Conservation (phyloP, 345 rosid genomes). For the Rhodomyrtus tomentosa region DNA sequence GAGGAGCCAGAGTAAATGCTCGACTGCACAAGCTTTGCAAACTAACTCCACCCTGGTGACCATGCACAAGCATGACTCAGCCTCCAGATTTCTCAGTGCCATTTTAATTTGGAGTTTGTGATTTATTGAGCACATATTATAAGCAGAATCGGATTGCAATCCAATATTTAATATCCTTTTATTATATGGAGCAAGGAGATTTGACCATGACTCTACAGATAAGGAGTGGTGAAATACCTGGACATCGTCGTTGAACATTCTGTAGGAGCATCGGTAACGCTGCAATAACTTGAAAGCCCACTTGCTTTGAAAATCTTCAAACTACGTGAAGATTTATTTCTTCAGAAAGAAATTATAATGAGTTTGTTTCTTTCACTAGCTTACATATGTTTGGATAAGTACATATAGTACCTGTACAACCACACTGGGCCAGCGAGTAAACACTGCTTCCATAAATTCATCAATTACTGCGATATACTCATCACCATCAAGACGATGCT, state of each 20-base stretch:
- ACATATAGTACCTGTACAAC: conserved; percentile 69
- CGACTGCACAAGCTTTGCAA: neutral
- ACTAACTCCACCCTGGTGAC: neutral
- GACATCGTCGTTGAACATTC: conserved; percentile 99
- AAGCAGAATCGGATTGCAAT: neutral
- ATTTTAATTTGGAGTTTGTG: neutral
- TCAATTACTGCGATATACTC: conserved; percentile 67
- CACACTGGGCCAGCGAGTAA: conserved; percentile 95
- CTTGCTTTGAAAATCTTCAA: conserved; percentile 99
- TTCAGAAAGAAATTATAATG: neutral
- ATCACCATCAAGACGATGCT: conserved; percentile 76
- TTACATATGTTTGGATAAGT: neutral
- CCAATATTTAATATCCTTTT: neutral
- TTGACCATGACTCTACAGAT: neutral
- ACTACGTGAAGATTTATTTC: conserved; percentile 32
- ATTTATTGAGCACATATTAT: neutral
- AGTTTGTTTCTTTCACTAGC: neutral
- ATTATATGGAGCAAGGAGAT: neutral
- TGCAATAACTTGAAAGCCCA: conserved; percentile 98
- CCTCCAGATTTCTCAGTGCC: neutral
- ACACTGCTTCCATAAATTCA: conserved; percentile 98
- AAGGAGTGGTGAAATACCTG: conserved; percentile 48
- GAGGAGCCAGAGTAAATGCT: neutral
- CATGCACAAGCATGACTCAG: neutral
- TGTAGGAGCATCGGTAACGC: conserved; percentile 64